Percentiles rank a stretch among this genome's conserved stretches.
phyloP scores from a whole-genome alignment of 345 rosid genomes.

The Moricandia moricandioides region DNA sequence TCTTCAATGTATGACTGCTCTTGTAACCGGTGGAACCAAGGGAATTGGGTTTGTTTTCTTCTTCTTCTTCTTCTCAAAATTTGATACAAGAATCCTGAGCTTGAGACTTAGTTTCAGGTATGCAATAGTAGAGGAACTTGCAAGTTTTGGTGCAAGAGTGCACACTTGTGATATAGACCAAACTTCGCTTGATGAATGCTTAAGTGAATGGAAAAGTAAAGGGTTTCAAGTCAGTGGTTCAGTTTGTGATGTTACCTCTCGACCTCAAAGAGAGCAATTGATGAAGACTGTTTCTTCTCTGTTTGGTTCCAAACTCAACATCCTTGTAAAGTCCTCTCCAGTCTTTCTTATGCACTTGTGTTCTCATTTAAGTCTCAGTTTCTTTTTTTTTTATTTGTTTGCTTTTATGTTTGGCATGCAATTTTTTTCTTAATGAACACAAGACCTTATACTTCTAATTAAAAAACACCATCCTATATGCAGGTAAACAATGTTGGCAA shows the following conservation, averaged over 20 bases:
- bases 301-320: constrained; percentile 50
- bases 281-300: constrained; percentile 38
- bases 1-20: constrained; percentile 38
- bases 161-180: constrained; percentile 42
- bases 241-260: constrained; percentile 50
- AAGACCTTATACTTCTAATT: background rate
- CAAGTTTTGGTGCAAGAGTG: constrained; percentile 50
- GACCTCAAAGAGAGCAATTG: constrained; percentile 41
- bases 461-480: background rate
- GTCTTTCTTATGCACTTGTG: background rate
- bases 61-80: background rate
- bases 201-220: constrained; percentile 44
- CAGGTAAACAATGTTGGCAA: constrained; percentile 63
- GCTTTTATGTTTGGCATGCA: background rate
- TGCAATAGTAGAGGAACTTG: constrained; percentile 58
- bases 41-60: constrained; percentile 31
- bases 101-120: constrained; percentile 30
- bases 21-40: constrained; percentile 36
- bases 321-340: constrained; percentile 41
- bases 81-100: background rate
- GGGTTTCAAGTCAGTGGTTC: constrained; percentile 52
- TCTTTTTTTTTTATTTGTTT: no score
- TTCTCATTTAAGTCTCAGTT: background rate
- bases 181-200: constrained; percentile 37
- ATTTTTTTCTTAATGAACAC: background rate